Conservation (phyloP, 2,329 filamentous ascomycete species). For the Trichoderma polysporum region DNA sequence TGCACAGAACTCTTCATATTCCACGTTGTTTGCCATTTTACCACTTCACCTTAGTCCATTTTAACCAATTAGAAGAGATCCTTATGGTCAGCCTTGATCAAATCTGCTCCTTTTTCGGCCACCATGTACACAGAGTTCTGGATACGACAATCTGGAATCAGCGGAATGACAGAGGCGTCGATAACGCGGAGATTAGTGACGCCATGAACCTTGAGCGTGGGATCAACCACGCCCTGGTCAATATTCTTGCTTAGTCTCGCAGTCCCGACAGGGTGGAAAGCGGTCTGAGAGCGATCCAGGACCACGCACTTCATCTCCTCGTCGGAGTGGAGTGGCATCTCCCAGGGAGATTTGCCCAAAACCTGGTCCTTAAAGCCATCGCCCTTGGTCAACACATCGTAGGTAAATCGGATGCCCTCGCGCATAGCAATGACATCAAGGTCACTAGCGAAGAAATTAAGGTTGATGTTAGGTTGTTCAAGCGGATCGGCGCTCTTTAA, state of each 20-base stretch:
- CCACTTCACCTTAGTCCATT: too few species aligned
- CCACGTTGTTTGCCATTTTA: neutral
- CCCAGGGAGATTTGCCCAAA: conserved; percentile 56
- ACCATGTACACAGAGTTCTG: conserved; percentile 62
- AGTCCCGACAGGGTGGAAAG: conserved; percentile 59
- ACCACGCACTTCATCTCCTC: conserved; percentile 56
- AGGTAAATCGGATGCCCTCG: conserved; percentile 56
- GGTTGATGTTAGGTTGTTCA: conserved; percentile 57
- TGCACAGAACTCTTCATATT: neutral
- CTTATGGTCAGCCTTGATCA: conserved; percentile 24
- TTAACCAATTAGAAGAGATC: conserved; percentile 20
- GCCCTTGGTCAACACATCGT: conserved; percentile 57
- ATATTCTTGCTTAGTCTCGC: conserved; percentile 52
- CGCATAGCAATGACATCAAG: conserved; percentile 57
- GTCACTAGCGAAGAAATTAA: conserved; percentile 58
- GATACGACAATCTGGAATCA: conserved; percentile 57
- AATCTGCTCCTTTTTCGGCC: conserved; percentile 48
- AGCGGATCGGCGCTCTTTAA: conserved; percentile 57
- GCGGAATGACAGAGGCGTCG: conserved; percentile 56
- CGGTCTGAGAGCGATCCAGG: conserved; percentile 58
- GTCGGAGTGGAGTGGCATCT: conserved; percentile 56
- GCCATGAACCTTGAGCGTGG: conserved; percentile 52
- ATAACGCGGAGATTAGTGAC: conserved; percentile 53
- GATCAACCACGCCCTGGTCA: conserved; percentile 53
- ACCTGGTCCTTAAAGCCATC: conserved; percentile 57